Conservation (phyloP, 768 basidiomycete species). For the Coprinellus aureogranulatus region DNA sequence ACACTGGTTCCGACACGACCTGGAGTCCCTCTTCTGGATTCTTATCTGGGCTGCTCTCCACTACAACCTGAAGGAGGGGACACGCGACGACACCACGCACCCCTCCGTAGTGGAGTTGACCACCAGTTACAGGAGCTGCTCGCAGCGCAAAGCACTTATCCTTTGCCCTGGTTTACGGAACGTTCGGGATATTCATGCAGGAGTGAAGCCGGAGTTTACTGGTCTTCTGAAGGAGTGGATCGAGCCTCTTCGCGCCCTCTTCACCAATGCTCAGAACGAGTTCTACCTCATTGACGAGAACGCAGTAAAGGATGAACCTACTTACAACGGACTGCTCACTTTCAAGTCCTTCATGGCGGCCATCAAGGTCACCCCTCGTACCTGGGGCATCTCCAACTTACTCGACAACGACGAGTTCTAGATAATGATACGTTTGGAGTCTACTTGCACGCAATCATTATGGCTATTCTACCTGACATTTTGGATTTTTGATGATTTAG, state of each 20-base stretch:
- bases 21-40: constrained; percentile 23
- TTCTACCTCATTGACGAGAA: not conserved
- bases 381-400: too few relatives aligned
- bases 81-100: not conserved
- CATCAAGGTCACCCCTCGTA: constrained; percentile 9
- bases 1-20: constrained; percentile 20
- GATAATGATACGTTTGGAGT: too few relatives aligned
- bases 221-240: not conserved
- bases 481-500: too few relatives aligned
- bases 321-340: constrained; percentile 13
- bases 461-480: too few relatives aligned
- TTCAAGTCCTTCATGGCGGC: constrained; percentile 18
- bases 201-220: not conserved
- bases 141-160: too few relatives aligned
- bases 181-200: not conserved
- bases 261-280: not conserved
- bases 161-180: too few relatives aligned
- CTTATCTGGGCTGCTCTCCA: constrained; percentile 17
- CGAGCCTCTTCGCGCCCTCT: not conserved
- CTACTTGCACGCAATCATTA: too few relatives aligned
- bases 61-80: not conserved
- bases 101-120: too few relatives aligned
- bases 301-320: constrained; percentile 5
- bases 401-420: too few relatives aligned
- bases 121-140: too few relatives aligned